phyloP scores from a whole-genome alignment of 805 yeast species.

The baker's yeast (Saccharomyces cerevisiae) region DNA sequence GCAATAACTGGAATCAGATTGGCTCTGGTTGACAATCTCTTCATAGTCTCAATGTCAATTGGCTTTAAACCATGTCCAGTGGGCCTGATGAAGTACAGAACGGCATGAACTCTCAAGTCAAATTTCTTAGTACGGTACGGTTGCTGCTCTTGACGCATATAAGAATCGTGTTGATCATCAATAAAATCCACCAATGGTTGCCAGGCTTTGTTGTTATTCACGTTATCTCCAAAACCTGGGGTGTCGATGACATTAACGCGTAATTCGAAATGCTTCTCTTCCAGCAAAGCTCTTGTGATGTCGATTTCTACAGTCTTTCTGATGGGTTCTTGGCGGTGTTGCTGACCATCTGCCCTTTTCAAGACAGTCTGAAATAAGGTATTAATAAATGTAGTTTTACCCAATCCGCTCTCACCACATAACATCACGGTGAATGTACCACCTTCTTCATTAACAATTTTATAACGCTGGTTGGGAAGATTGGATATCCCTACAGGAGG shows the following conservation, averaged over 20 bases:
- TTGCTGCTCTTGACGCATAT: conserved; percentile 89
- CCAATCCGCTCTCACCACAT: conserved; percentile 87
- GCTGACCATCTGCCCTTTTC: conserved; percentile 42
- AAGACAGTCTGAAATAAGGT: conserved; percentile 72
- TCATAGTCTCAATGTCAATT: conserved; percentile 82
- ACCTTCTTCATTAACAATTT: conserved; percentile 66
- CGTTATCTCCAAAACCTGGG: conserved; percentile 89
- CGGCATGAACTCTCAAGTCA: conserved; percentile 85
- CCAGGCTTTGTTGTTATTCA: conserved; percentile 81
- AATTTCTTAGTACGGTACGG: conserved; percentile 59
- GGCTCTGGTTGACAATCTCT: conserved; percentile 67
- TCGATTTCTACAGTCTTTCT: conserved; percentile 71
- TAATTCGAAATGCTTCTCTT: conserved; percentile 73
- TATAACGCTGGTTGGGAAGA: conserved; percentile 70
- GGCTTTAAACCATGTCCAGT: conserved; percentile 85
- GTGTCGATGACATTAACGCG: conserved; percentile 80
- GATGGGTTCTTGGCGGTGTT: conserved; percentile 39
- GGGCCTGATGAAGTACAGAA: conserved; percentile 84
- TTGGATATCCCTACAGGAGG: conserved; percentile 59
- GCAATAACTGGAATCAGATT: conserved; percentile 86
- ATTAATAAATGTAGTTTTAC: conserved; percentile 85
- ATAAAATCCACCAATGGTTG: conserved; percentile 79
- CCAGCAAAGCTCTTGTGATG: conserved; percentile 68
- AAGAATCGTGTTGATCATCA: conserved; percentile 84
- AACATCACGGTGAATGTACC: conserved; percentile 74